Evolutionary conservation across 2,329 filamentous ascomycete species (phyloP), one percentile per base, ranked within the genome.

Genomic region (Graphium sp.): DNA sequence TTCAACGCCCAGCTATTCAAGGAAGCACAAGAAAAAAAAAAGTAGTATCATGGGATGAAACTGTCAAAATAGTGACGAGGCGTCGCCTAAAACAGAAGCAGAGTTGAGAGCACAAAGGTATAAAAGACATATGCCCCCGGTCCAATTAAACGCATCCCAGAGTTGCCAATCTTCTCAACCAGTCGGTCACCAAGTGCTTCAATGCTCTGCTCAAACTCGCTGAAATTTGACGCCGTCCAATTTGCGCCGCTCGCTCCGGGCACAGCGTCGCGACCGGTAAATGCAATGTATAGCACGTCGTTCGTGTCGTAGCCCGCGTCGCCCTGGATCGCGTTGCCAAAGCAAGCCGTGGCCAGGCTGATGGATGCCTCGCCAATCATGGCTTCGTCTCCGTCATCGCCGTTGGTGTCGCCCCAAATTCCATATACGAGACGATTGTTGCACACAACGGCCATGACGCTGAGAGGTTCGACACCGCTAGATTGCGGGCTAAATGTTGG

Each of bases 281-380:
- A 77, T 0, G 65, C 72, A 27, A 77, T 54, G 44, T 66, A 76
- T 20, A 77, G 45, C 0, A 76, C 65, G 42, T 77, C 68, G 19
- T 66, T 56, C 11, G 52, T 46, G 22, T 56, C 55, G 43, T 75
- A 60, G 2, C 72, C 71, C 30, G 46, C 52, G 41, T 72, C 49
- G 3, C 70, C 72, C 21, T 49, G 65, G 18, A 76, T 49, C 2
- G 42, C 41, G 5, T 51, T 47, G 3, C 66, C 66, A 40, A 59
- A 74, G 42, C 69, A 74, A 13, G 60, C 50, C 18, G 64, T 62
- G 3, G 63, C 69, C 6, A 74, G 52, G 2, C 65, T 60, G 36
- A 74, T 59, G 16, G 63, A 62, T 0, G 63, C 57, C 37, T 74
- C 69, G 21, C 69, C 68, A 1, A 66, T 57, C 36, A 63, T 46